phyloP scores from a whole-genome alignment of 2,329 filamentous ascomycete genomes.

The Lachnum nothofagi region DNA sequence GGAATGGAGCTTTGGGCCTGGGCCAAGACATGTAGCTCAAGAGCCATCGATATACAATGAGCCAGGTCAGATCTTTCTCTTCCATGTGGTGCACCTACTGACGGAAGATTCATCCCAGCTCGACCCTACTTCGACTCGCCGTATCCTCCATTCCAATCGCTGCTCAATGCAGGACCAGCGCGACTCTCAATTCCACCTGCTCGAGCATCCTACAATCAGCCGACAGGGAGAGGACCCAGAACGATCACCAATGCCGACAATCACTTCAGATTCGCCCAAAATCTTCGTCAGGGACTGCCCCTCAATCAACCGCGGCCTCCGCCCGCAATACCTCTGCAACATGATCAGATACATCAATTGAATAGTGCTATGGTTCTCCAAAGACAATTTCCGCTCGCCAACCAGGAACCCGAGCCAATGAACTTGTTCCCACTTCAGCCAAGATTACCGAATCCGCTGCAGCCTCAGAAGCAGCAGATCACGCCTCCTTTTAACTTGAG shows the following conservation, averaged over 20 bases:
- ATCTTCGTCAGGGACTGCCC: constrained; percentile 19
- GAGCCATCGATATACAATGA: constrained; percentile 7
- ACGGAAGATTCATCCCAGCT: neutral
- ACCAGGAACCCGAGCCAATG: constrained; percentile 1
- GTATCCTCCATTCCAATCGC: neutral
- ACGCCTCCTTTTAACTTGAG: constrained; percentile 29
- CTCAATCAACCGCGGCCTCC: constrained; percentile 9
- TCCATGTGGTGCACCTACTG: neutral
- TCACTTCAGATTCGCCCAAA: constrained; percentile 27
- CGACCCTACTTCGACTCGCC: constrained; percentile 1
- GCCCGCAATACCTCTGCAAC: constrained; percentile 4
- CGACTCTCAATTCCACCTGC: constrained; percentile 24
- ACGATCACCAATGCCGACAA: constrained; percentile 23
- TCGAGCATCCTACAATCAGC: constrained; percentile 16
- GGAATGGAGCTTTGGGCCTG: constrained; percentile 15
- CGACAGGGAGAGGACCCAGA: constrained; percentile 14
- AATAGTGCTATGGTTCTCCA: constrained; percentile 25
- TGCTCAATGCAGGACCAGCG: constrained; percentile 2
- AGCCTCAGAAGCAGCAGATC: constrained; percentile 26
- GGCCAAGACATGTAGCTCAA: constrained; percentile 8
- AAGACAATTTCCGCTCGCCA: constrained; percentile 11
- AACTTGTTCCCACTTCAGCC: constrained; percentile 12
- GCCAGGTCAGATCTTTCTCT: constrained; percentile 8
- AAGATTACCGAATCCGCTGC: constrained; percentile 19
- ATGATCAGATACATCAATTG: constrained; percentile 20